These are phyloP conservation scores for Flueggea neowawraea DNA, from an alignment of 441 rosid species.

Conservation along the genomic window DNA sequence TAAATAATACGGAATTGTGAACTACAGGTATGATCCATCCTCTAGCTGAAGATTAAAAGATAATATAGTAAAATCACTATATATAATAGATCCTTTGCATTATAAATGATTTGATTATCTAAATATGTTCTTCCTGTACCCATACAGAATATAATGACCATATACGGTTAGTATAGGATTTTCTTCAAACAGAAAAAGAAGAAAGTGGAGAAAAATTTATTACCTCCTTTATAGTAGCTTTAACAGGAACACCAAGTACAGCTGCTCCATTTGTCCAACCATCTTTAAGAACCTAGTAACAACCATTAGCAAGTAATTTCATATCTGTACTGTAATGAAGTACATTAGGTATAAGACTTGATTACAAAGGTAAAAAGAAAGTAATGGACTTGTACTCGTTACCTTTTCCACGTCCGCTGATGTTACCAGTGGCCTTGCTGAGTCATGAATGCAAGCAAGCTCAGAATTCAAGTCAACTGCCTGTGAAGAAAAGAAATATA, in stretches of 20 bases:
- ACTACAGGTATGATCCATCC: no score
- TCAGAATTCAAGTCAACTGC: conserved; percentile 58
- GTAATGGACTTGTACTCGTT: neutral
- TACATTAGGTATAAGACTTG: neutral
- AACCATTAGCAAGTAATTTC: conserved; percentile 10
- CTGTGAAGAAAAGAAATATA: conserved; percentile 33
- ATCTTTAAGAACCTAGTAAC: conserved; percentile 69
- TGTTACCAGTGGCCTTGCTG: conserved; percentile 83
- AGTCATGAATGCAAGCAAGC: conserved; percentile 95
- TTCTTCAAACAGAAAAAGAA: neutral
- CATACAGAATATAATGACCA: neutral
- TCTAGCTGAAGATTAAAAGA: no score
- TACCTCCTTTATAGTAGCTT: conserved; percentile 99
- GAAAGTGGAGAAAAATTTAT: neutral
- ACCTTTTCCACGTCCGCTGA: conserved; percentile 78
- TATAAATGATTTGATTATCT: conserved; percentile 3
- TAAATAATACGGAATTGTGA: no score
- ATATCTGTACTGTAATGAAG: neutral
- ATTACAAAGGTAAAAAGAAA: neutral
- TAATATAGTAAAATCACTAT: no score
- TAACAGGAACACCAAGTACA: conserved; percentile 90
- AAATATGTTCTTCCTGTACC: no score
- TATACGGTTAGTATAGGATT: no score
- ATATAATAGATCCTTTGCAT: neutral
- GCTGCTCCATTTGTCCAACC: conserved; percentile 83